These are phyloP conservation scores for Kandelia obovata DNA, from an alignment of 345 rosid genomes.

Conservation along the genomic window DNA sequence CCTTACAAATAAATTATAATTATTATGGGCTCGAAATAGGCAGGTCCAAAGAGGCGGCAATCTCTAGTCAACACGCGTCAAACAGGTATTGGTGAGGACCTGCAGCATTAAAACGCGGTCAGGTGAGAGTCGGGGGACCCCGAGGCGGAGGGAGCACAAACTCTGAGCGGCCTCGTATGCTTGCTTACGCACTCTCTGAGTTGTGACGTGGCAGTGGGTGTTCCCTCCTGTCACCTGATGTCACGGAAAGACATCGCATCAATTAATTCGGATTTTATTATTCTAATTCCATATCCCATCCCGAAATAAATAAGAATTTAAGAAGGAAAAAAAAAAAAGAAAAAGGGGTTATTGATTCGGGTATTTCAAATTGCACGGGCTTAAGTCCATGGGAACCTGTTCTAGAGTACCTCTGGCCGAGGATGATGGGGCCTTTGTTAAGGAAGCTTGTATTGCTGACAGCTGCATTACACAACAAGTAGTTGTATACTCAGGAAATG, in stretches of 20 bases:
- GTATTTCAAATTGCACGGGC: too few relatives aligned
- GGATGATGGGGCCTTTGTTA: too few relatives aligned
- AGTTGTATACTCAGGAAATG: too few relatives aligned
- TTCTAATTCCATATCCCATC: too few relatives aligned
- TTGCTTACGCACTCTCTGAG: conserved; percentile 23
- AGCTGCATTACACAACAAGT: too few relatives aligned
- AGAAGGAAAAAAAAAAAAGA: too few relatives aligned
- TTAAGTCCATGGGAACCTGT: too few relatives aligned
- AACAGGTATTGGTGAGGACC: neutral
- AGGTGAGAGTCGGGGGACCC: neutral
- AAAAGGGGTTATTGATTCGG: too few relatives aligned
- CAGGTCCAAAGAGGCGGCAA: neutral
- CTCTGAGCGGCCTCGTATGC: conserved; percentile 18
- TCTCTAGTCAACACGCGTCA: neutral
- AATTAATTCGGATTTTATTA: neutral
- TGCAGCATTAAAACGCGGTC: neutral
- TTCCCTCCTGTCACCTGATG: conserved; percentile 14
- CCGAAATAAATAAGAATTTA: too few relatives aligned
- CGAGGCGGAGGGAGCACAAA: neutral
- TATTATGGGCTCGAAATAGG: neutral
- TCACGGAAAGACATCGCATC: neutral
- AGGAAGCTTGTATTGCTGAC: too few relatives aligned
- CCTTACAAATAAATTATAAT: too few relatives aligned
- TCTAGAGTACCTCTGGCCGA: too few relatives aligned
- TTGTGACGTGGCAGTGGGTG: conserved; percentile 8